These are phyloP conservation scores for Luffa acutangula DNA, from an alignment of 306 rosid species.

Conservation along the genomic window DNA sequence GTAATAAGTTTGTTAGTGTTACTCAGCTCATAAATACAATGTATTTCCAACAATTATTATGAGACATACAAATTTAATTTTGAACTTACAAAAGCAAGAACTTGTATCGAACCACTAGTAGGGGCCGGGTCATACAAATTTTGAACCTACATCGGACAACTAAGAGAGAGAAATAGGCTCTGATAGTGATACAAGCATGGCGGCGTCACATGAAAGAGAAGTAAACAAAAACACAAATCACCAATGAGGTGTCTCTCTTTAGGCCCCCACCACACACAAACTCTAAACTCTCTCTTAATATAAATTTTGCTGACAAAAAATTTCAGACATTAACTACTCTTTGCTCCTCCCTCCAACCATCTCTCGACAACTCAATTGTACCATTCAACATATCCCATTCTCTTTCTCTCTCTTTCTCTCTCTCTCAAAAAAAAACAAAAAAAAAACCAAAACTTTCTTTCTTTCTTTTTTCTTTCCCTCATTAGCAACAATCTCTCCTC, in stretches of 20 bases:
- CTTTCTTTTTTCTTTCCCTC: neutral
- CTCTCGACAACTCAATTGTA: conserved; percentile 19
- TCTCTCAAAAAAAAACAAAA: no score
- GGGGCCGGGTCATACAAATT: no score
- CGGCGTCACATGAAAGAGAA: neutral
- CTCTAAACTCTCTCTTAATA: neutral
- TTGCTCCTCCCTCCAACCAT: neutral
- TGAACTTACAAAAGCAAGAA: no score
- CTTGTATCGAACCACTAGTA: no score
- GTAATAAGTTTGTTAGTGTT: no score
- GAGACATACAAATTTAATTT: no score
- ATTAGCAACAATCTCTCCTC: conserved; percentile 3
- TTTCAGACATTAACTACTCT: conserved; percentile 13
- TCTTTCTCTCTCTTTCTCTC: neutral
- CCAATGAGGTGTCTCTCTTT: neutral
- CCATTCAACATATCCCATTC: neutral
- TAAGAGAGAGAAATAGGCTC: no score
- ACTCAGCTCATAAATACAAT: no score
- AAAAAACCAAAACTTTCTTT: no score
- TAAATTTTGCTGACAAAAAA: neutral
- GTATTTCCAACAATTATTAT: no score
- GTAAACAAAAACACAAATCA: neutral
- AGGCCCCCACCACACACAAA: neutral
- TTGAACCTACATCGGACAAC: no score
- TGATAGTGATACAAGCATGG: neutral